Base-by-base conservation (phyloP, 2,329 filamentous ascomycete genomes). In the Chaetomium strumarium region DNA sequence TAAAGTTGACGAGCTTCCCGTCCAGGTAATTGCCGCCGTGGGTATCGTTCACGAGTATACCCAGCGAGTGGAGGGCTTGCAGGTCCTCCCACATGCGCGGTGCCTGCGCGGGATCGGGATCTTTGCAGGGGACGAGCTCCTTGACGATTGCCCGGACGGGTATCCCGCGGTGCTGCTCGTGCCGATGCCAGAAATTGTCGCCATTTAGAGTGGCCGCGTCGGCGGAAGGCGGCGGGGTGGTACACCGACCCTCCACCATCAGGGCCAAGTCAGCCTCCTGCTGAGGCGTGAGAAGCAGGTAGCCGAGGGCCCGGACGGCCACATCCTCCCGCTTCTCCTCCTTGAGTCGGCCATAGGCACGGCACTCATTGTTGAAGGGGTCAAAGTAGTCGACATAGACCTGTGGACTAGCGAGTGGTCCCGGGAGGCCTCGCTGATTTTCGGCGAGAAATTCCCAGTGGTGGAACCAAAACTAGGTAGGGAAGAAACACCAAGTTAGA, bases 121-220 rank as follows among this genome's bases (percentile, higher is more conserved):
- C 4, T 2, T 10, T 5, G n/a, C 29, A 12, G 9, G 34, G 4
- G 8, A 44, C 51, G n/a, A 56, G 24, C 8, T 55, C 43, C 41
- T 58, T 58, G 37, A 55, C 55, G 30, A 57, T 57, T 7, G 50
- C 55, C 4, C 51, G 49, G 42, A 59, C 44, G 4, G 57, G 57
- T 4, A 49, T 44, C 12, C 37, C 44, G 30, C 37, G 50, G 46
- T 52, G 42, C 12, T 53, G 5, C 17, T 55, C 45, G 19, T 13
- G 17, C 24, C 55, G 49, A 6, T 29, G 13, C 52, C 55, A 57
- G 11, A 29, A 5, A 11, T 55, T 50, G 12, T 38, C 4, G 10
- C 51, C 47, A 24, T 48, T 6, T 6, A 33, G 31, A 31, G 12
- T 37, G 34, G 29, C 16, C 1, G 9, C 14, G 13, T 55, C 44